Percentiles rank a stretch among this genome's conserved stretches.
Conservation (phyloP, 495 filamentous ascomycete species). For the Rostrohypoxylon terebratum region DNA sequence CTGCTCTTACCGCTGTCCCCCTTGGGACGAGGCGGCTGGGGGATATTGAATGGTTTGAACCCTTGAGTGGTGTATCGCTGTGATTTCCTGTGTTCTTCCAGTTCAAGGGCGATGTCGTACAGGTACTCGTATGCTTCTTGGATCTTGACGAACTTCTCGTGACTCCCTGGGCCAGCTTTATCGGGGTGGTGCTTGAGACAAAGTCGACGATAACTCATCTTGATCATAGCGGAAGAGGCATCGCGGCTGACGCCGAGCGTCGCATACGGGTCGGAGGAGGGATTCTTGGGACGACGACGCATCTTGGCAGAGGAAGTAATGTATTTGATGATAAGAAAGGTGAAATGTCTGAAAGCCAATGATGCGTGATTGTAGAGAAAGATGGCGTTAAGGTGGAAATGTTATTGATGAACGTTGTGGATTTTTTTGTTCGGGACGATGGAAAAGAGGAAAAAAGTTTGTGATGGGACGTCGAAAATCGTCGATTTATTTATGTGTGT, state of each 20-base stretch:
- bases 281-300: not conserved
- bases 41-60: not conserved
- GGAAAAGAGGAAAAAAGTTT: not conserved
- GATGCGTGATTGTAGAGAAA: too few relatives aligned
- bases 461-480: not conserved
- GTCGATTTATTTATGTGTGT: not conserved
- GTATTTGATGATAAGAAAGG: not conserved
- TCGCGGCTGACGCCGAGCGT: not conserved
- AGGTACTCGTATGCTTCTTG: constrained; percentile 19
- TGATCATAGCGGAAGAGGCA: not conserved
- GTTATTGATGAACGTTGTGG: not conserved
- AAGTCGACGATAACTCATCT: not conserved
- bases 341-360: not conserved
- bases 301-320: not conserved
- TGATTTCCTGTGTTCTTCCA: not conserved
- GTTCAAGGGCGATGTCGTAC: not conserved
- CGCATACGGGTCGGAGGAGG: constrained; percentile 9
- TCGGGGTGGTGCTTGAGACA: constrained; percentile 16
- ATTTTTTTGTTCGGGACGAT: not conserved
- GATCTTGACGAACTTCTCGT: constrained; percentile 18
- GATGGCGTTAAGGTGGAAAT: too few relatives aligned
- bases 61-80: not conserved
- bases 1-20: not conserved
- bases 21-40: not conserved
- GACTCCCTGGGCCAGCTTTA: constrained; percentile 8